Conservation (phyloP, 805 yeast genomes). For the Metschnikowia hibisci region DNA sequence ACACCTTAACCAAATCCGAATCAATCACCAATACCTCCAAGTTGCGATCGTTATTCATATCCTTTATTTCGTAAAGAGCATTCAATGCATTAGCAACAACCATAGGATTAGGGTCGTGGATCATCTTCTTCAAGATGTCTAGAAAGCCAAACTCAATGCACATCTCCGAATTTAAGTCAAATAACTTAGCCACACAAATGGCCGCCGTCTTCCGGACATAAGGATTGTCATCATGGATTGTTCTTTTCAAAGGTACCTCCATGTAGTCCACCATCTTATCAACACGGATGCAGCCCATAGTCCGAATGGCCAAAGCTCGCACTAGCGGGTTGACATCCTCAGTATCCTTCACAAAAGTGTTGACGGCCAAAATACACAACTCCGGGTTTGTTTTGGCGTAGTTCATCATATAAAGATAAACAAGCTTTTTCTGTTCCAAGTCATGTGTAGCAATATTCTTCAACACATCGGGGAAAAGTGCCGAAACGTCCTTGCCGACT, state of each 20-base stretch:
- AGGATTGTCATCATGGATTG: slow-evolving; percentile 89
- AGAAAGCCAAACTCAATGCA: slow-evolving; percentile 87
- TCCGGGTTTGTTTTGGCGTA: slow-evolving; percentile 97
- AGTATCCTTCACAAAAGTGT: slow-evolving; percentile 91
- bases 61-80: slow-evolving; percentile 79
- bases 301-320: slow-evolving; percentile 92
- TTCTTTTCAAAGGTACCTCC: slow-evolving; percentile 82
- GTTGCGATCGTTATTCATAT: slow-evolving; percentile 51
- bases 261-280: slow-evolving; percentile 93
- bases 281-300: slow-evolving; percentile 98
- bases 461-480: slow-evolving; percentile 90
- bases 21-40: slow-evolving; percentile 36
- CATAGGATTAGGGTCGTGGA: slow-evolving; percentile 91
- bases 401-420: slow-evolving; percentile 91
- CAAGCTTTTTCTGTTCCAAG: slow-evolving; percentile 93
- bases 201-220: slow-evolving; percentile 98
- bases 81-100: slow-evolving; percentile 93
- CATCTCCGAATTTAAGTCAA: slow-evolving; percentile 74
- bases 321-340: slow-evolving; percentile 96
- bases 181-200: slow-evolving; percentile 91
- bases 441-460: slow-evolving; percentile 97
- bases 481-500: slow-evolving; percentile 91
- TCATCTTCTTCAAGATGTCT: slow-evolving; percentile 57
- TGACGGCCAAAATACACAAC: slow-evolving; percentile 90
- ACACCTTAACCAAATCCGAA: slow-evolving; percentile 48